A percentile compares a stretch with the other conserved stretches of the same genome.
These are phyloP conservation scores for Dendrostoma leiphaemia DNA, from an alignment of 2,329 filamentous ascomycete species.

Conservation along the genomic window DNA sequence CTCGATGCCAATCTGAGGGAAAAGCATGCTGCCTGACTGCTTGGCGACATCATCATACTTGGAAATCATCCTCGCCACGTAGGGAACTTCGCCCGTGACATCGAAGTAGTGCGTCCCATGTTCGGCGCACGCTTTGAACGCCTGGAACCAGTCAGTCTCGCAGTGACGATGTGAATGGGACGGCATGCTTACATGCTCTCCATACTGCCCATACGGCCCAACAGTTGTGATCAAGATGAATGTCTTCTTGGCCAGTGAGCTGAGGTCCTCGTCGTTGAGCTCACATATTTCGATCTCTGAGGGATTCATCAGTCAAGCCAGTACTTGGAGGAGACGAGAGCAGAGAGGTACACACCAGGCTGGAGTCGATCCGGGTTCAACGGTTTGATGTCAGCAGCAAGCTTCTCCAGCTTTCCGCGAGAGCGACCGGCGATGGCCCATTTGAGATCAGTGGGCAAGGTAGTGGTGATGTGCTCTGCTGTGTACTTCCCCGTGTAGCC, in stretches of 20 bases:
- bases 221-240: constrained; percentile 57
- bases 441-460: constrained; percentile 72
- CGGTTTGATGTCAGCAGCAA: constrained; percentile 65
- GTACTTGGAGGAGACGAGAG: not conserved
- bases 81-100: constrained; percentile 60
- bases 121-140: constrained; percentile 61
- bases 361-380: constrained; percentile 67
- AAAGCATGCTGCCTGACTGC: constrained; percentile 54
- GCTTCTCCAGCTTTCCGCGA: constrained; percentile 66
- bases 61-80: constrained; percentile 57
- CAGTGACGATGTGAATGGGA: not conserved
- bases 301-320: not conserved
- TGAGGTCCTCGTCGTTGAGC: constrained; percentile 44
- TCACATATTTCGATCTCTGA: constrained; percentile 52
- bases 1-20: constrained; percentile 62
- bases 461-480: constrained; percentile 70
- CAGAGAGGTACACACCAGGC: constrained; percentile 54
- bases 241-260: constrained; percentile 52
- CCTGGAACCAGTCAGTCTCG: constrained; percentile 23
- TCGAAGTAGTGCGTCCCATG: constrained; percentile 65
- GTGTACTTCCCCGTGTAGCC: constrained; percentile 83
- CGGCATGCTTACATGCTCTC: constrained; percentile 39
- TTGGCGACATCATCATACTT: constrained; percentile 56
- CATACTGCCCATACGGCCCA: constrained; percentile 56
- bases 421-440: constrained; percentile 89